Percentiles rank a stretch among this genome's conserved stretches.
Evolutionary conservation across 2,329 filamentous ascomycete genomes (phyloP).

Genomic region (Fusarium pseudoanthophilum): DNA sequence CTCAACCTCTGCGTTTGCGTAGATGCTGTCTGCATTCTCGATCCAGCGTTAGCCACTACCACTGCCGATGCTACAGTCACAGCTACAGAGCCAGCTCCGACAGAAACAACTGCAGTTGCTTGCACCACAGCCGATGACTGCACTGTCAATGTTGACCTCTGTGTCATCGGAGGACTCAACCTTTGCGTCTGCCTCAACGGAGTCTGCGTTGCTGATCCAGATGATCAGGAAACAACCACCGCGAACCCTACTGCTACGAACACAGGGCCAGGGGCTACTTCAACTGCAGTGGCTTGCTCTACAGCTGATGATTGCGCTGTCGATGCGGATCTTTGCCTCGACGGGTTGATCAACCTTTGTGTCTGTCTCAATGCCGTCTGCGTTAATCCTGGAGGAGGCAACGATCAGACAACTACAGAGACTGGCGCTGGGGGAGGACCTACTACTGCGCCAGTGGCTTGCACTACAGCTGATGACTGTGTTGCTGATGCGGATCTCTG

Average conservation of each 20-base stretch:
- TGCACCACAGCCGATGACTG: neutral
- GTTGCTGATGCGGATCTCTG: neutral
- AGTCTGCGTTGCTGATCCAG: neutral
- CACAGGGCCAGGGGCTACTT: neutral
- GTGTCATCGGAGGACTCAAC: neutral
- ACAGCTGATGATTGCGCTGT: neutral
- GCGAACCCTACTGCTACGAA: neutral
- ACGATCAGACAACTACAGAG: neutral
- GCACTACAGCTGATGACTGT: neutral
- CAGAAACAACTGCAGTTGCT: neutral
- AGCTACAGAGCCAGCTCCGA: neutral
- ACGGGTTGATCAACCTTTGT: neutral
- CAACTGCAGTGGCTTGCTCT: neutral
- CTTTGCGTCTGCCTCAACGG: neutral
- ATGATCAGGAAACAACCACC: neutral
- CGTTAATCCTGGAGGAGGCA: neutral
- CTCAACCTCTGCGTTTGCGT: constrained; percentile 8
- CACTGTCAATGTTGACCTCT: neutral
- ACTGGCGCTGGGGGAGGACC: neutral
- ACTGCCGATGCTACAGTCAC: neutral
- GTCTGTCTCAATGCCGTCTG: neutral
- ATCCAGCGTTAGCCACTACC: neutral
- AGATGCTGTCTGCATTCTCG: neutral
- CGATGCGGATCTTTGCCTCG: neutral
- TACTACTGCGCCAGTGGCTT: neutral